Evolutionary conservation across 2,329 filamentous ascomycete species (phyloP), one percentile per base, ranked within the genome.

Genomic region (Septoria linicola): DNA sequence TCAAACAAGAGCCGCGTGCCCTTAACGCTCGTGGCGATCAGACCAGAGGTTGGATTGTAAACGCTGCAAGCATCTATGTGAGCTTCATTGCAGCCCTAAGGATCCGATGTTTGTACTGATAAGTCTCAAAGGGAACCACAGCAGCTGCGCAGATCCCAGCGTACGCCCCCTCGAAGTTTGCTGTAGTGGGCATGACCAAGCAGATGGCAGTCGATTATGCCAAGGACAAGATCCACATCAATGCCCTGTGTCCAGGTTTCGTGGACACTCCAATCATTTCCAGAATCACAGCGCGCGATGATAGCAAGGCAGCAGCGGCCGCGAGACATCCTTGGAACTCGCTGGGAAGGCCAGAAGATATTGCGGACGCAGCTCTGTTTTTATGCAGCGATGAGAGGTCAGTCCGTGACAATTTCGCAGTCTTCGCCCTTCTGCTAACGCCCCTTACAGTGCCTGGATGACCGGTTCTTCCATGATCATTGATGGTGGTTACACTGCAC

Each of bases 41-140:
- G 32, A 63, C 59, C 1, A 58, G 74, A 37, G 77, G 76, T 0
- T 78, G 74, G 73, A 76, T 79, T 43, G 67, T 80, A 13, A 80
- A 79, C 47, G 72, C 74, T 2, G 70, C 74, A 0, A 75, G 71
- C 8, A 71, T 76, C 8, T 64, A 67, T 41, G 75, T 74, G 20
- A 43, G 34, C 31, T 23, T 8, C n/a, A 7, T 4, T 47, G 35
- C 11, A n/a, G 3, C 14, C 2, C n/a, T 10, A 5, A n/a, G 32
- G 13, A 34, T 39, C n/a, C 6, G 13, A 36, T 2, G 13, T 8
- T 20, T 20, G 19, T 20, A 13, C 30, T 31, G 7, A 32, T 17
- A 20, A 34, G 13, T 6, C 17, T 1, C 10, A n/a, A n/a, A 45
- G 41, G 49, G 49, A 4, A 40, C 31, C 8, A 30, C 37, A 7